phyloP scores from a whole-genome alignment of 768 basidiomycete genomes.

The Trametes meyenii region DNA sequence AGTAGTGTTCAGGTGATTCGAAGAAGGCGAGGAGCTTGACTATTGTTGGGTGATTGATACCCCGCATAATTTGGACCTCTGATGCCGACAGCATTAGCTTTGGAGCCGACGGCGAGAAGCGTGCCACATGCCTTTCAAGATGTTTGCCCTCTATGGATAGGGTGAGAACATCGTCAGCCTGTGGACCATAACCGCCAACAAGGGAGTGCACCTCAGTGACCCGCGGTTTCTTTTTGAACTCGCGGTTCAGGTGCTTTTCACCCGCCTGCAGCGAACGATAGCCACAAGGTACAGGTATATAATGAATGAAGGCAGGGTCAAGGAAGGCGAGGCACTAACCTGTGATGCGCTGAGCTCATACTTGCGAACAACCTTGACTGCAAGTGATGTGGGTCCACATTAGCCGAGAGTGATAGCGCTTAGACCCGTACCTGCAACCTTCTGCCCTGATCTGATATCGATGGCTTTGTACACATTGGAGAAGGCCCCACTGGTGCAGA shows the following conservation, averaged over 20 bases:
- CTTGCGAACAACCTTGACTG: constrained; percentile 95
- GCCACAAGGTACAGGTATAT: constrained; percentile 28
- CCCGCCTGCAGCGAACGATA: constrained; percentile 61
- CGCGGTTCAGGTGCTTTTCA: constrained; percentile 89
- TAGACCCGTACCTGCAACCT: constrained; percentile 73
- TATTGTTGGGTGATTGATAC: constrained; percentile 87
- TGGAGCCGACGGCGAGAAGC: neutral
- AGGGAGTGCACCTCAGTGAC: constrained; percentile 84
- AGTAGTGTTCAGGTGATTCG: constrained; percentile 93
- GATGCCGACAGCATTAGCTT: neutral
- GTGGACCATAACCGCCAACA: constrained; percentile 21
- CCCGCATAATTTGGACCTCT: constrained; percentile 99
- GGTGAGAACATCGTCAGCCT: constrained; percentile 27
- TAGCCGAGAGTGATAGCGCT: constrained; percentile 24
- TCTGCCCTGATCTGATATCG: constrained; percentile 71
- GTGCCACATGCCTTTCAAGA: constrained; percentile 76
- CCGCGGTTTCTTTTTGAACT: constrained; percentile 97
- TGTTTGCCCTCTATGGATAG: constrained; percentile 83
- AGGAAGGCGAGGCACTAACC: constrained; percentile 56
- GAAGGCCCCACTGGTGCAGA: constrained; percentile 78
- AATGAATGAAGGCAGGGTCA: constrained; percentile 26
- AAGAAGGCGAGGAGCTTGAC: constrained; percentile 91
- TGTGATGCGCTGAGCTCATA: constrained; percentile 89
- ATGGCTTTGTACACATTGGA: constrained; percentile 97
- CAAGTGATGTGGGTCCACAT: neutral